These are phyloP conservation scores for Diaporthe citrichinensis DNA, from an alignment of 2,329 filamentous ascomycete genomes.

Conservation along the genomic window DNA sequence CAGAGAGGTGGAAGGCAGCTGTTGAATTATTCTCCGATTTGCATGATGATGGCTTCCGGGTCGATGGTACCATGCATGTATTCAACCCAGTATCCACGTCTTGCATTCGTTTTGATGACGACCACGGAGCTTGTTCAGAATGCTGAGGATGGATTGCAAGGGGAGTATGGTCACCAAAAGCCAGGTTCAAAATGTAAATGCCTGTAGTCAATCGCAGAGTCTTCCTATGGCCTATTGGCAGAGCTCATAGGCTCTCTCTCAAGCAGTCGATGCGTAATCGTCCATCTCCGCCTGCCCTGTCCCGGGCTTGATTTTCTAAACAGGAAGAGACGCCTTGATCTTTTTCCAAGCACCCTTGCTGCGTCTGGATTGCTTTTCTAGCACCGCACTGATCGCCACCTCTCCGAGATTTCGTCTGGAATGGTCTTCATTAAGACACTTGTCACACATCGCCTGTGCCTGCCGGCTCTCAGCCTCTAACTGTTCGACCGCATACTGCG, in stretches of 20 bases:
- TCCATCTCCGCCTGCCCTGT: not conserved
- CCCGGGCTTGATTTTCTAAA: not conserved
- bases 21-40: not conserved
- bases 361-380: not conserved
- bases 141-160: not conserved
- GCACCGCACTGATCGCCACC: not conserved
- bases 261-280: too few relatives aligned
- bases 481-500: too few relatives aligned
- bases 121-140: too few relatives aligned
- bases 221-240: too few relatives aligned
- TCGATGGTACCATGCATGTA: not conserved
- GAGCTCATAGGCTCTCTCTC: too few relatives aligned
- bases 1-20: not conserved
- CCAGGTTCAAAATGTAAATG: too few relatives aligned
- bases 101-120: not conserved
- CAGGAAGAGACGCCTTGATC: not conserved
- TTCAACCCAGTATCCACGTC: not conserved
- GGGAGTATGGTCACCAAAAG: too few relatives aligned
- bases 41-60: not conserved
- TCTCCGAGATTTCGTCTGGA: not conserved
- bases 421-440: too few relatives aligned
- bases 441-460: too few relatives aligned
- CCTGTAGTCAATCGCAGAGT: too few relatives aligned
- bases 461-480: too few relatives aligned
- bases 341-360: not conserved